Evolutionary conservation across 192 early-diverging fungal genomes (phyloP), one percentile per base, ranked within the genome.

Genomic region (Diversispora epigaea): DNA sequence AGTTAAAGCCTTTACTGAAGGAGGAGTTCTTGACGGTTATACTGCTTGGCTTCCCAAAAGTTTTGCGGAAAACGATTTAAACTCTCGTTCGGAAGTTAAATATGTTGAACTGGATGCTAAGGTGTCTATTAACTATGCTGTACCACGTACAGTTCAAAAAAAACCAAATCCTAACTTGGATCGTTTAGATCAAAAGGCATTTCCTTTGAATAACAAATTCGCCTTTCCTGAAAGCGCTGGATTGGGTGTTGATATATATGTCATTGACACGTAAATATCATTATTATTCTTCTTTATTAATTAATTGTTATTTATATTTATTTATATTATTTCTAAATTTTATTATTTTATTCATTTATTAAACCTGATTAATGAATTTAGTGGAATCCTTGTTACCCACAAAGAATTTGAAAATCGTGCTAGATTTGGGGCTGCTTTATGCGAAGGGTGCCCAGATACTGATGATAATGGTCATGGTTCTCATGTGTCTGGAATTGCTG

Each of bases 351-450:
- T 11, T 58, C 7, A 60, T 25, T n/a, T 60, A 60, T 8, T 60
- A 19, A 8, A 8, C 0, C n/a, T 60, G 7, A 17, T 60, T 60
- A 17, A 8, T 6, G n/a, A 60, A 60, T 22, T 17, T 60, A 60
- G 57, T 57, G 97, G 97, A 67, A 87, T 97, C 69, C 87, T 89
- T 75, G 79, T 91, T 65, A 80, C 87, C 2, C 96, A 98, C 75
- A 86, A 88, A 12, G 96, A 99, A 73, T 97, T 99, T 79, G 89
- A 92, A 62, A 94, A 93, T 65, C 92, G 97, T 75, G 97, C 97
- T 52, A 73, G 75, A 57, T 94, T 93, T 89, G 94, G 93, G 47
- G 84, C 79, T 47, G 93, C 93, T 5, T 86, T 96, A 72, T 91
- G 93, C 19, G 75, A 85, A 6, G 86, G 88, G 71, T 90, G 91